These are phyloP conservation scores for Senna tora DNA, from an alignment of 306 rosid genomes.

Conservation along the genomic window DNA sequence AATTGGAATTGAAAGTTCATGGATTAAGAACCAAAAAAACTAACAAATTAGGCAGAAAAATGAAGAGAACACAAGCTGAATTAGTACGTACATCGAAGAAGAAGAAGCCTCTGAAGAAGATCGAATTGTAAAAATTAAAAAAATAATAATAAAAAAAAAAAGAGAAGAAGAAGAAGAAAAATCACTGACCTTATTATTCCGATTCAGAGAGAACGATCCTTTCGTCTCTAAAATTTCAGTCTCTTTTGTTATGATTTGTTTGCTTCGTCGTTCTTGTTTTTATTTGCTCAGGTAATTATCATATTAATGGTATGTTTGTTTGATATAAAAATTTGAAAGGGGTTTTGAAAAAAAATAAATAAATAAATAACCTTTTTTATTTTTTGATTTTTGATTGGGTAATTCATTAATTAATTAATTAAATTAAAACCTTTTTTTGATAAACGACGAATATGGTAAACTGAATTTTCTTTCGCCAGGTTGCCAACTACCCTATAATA, in stretches of 20 bases:
- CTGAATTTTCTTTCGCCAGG: conserved; percentile 44
- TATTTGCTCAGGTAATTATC: conserved; percentile 17
- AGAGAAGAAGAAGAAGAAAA: conserved; percentile 30
- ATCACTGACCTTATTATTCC: conserved; percentile 55
- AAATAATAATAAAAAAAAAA: too few species aligned
- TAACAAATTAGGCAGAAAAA: not conserved
- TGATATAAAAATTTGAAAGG: not conserved
- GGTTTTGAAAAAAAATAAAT: not conserved
- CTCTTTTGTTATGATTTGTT: conserved; percentile 29
- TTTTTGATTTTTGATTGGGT: not conserved
- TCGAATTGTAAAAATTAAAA: conserved; percentile 28
- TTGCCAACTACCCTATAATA: conserved; percentile 59
- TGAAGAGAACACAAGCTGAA: conserved; percentile 6
- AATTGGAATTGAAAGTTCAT: conserved; percentile 8
- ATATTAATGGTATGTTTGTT: not conserved
- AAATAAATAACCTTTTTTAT: too few species aligned
- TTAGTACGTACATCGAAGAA: not conserved
- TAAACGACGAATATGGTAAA: not conserved
- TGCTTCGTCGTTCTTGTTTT: conserved; percentile 16
- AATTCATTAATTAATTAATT: not conserved
- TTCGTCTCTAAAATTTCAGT: conserved; percentile 35
- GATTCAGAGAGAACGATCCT: conserved; percentile 40
- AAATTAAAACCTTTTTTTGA: not conserved
- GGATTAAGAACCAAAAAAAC: not conserved
- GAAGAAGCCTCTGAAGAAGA: not conserved